Evolutionary conservation across 208 protist genomes (phyloP), one percentile per base, ranked within the genome.

Genomic region (Wallacemonas sp.): DNA sequence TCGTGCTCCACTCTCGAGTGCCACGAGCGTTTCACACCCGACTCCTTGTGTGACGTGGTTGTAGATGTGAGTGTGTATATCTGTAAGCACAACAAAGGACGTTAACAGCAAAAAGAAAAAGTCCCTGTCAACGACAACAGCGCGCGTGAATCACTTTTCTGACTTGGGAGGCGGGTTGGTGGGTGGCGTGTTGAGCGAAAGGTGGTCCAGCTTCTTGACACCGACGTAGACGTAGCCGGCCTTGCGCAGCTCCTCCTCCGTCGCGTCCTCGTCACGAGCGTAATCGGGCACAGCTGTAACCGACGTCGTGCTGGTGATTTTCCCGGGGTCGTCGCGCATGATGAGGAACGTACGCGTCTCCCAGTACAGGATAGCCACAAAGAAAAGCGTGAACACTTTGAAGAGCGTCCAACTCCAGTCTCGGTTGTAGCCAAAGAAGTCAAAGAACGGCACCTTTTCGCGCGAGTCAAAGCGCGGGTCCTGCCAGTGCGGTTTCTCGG

Each of bases 341-440:
- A 85, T 72, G 1, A 84, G 34, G n/a, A 93, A 43, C 0, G 72
- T 68, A 3, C 83, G 81, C 38, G 78, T 79, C 67, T 94, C 88
- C 76, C 72, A 90, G 64, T 94, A 96, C 16, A 94, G 60, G 1
- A 88, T 41, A 2, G 36, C 32, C 0, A 78, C 57, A 63, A 96
- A 88, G 12, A 94, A 73, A 0, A 94, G 0, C 0, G 61, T 68
- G 0, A 85, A 78, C 0, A 91, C 2, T 54, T 92, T 92, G 65
- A 93, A 96, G 0, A 96, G 55, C 19, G 87, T 85, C 86, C 87
- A 96, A 67, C 87, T 94, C 88, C 90, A 96, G 78, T 96, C 81
- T 1, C 87, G 72, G 64, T 96, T 96, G 67, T 77, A 96, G 8
- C 90, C 90, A 47, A 90, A 96, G 43, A 93, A 43, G 48, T 96